Base-by-base conservation (phyloP, 352 stramenopile species). In the Phytopythium aichiense region DNA sequence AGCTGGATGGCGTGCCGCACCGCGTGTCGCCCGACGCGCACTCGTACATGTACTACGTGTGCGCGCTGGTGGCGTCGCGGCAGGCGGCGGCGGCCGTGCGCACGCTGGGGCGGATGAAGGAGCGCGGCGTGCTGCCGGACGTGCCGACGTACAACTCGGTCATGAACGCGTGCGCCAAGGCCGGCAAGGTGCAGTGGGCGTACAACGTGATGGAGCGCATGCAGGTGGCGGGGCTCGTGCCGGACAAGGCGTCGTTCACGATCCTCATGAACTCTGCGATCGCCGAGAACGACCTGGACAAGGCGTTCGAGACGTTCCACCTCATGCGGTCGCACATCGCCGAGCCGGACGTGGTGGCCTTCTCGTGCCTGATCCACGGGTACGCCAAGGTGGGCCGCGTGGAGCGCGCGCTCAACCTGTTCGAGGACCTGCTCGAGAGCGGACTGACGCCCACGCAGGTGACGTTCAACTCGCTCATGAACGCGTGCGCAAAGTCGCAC, bases 171-270 rank as follows among this genome's bases (percentile, higher is more conserved):
- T 94, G 84, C 56, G 77, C 82, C 31, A 90, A 89, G 64, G 74
- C 79, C 6, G 62, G 67, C 35, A 72, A 74, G 30, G 67, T 90
- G 60, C 64, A 82, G 37, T 94, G 84, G 84, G 68, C 84, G 8
- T 94, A 94, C 76, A 94, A 92, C 63, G 80, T 94, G 40, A 79
- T 94, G 69, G 84, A 94, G 64, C 89, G 89, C 64, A 91, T 94
- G 81, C 84, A 93, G 67, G 77, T 90, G 13, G 79, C 81, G 0
- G 84, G 84, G 11, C 54, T 90, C 42, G 75, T 76, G 60, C 84
- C 84, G 0, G 79, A 88, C 66, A 63, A 71, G 45, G 78, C 81
- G 48, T 89, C 78, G 16, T 93, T 93, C 58, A 93, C 84, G 51
- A 85, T 93, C 43, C 64, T 93, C 33, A 91, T 93, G 79, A 80